These are phyloP conservation scores for Cucurbitaria berberidis DNA, from an alignment of 2,329 filamentous ascomycete species.

Conservation along the genomic window DNA sequence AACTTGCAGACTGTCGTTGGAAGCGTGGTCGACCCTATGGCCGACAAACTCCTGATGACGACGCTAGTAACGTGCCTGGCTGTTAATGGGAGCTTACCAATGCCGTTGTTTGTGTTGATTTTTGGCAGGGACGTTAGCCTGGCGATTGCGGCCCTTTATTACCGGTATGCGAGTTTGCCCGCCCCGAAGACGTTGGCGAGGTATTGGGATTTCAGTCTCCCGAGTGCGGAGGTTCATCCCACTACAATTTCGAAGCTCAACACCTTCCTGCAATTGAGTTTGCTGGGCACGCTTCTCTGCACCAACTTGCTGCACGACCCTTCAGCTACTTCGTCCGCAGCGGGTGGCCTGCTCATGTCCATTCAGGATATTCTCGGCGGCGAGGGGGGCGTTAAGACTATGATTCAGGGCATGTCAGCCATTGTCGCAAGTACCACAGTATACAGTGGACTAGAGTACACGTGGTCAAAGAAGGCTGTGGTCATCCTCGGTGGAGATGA, in stretches of 20 bases:
- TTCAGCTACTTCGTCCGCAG: slow-evolving; percentile 59
- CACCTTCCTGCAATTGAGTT: slow-evolving; percentile 85
- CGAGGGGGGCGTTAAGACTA: slow-evolving; percentile 41
- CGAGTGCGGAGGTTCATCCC: slow-evolving; percentile 81
- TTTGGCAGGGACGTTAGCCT: slow-evolving; percentile 86
- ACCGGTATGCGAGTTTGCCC: slow-evolving; percentile 91
- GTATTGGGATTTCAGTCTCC: slow-evolving; percentile 98
- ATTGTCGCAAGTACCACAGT: slow-evolving; percentile 87
- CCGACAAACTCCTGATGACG: slow-evolving; percentile 96
- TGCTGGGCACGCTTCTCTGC: slow-evolving; percentile 84
- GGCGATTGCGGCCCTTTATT: slow-evolving; percentile 87
- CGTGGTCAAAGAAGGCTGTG: slow-evolving; percentile 88
- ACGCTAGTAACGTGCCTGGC: slow-evolving; percentile 85
- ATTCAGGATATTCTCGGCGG: slow-evolving; percentile 40
- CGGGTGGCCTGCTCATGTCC: slow-evolving; percentile 30
- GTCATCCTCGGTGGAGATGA: slow-evolving; percentile 72
- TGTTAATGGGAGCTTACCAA: slow-evolving; percentile 78
- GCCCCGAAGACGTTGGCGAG: slow-evolving; percentile 88
- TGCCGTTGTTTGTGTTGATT: slow-evolving; percentile 89
- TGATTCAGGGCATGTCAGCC: slow-evolving; percentile 63
- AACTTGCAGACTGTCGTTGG: slow-evolving; percentile 92
- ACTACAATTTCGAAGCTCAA: slow-evolving; percentile 88
- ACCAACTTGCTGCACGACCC: slow-evolving; percentile 73
- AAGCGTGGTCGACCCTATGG: slow-evolving; percentile 87
- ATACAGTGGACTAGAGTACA: slow-evolving; percentile 92